A percentile compares a stretch with the other conserved stretches of the same genome.
Conservation (phyloP, 805 yeast genomes). For the Barnettozyma sp. region DNA sequence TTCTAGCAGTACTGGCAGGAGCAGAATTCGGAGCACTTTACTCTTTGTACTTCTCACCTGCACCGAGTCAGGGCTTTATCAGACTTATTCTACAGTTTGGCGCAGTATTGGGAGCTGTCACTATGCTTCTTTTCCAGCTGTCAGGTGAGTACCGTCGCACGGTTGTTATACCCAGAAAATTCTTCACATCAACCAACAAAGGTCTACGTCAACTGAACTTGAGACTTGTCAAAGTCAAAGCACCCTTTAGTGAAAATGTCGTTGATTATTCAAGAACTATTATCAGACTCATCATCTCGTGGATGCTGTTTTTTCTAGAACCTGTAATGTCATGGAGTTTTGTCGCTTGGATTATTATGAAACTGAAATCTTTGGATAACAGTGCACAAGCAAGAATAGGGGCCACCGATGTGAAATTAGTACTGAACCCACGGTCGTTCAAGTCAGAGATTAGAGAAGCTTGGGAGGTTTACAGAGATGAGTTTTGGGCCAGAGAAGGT, state of each 20-base stretch:
- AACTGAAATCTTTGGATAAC: constrained; percentile 22
- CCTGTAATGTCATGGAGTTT: constrained; percentile 11
- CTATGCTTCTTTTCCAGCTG: constrained; percentile 69
- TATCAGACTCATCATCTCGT: constrained; percentile 22
- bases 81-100: constrained; percentile 41
- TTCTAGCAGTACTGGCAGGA: constrained; percentile 35
- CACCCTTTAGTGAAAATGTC: constrained; percentile 31
- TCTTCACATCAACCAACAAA: constrained; percentile 76
- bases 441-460: constrained; percentile 80
- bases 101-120: constrained; percentile 55
- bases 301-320: constrained; percentile 7
- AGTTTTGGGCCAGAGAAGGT: constrained; percentile 87
- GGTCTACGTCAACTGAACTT: constrained; percentile 82
- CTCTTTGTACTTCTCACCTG: constrained; percentile 32
- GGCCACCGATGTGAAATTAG: constrained; percentile 70
- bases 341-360: constrained; percentile 9
- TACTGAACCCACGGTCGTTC: constrained; percentile 75
- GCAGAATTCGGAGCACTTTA: constrained; percentile 34
- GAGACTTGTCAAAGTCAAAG: constrained; percentile 57
- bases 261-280: constrained; percentile 30
- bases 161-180: constrained; percentile 72
- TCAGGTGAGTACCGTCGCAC: constrained; percentile 89
- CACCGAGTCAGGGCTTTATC: constrained; percentile 34
- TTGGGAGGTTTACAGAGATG: constrained; percentile 91
- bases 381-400: constrained; percentile 60